A percentile compares a stretch with the other conserved stretches of the same genome.
phyloP scores from a whole-genome alignment of 495 filamentous ascomycete species.

The Aspergillus sclerotiicarbonarius region DNA sequence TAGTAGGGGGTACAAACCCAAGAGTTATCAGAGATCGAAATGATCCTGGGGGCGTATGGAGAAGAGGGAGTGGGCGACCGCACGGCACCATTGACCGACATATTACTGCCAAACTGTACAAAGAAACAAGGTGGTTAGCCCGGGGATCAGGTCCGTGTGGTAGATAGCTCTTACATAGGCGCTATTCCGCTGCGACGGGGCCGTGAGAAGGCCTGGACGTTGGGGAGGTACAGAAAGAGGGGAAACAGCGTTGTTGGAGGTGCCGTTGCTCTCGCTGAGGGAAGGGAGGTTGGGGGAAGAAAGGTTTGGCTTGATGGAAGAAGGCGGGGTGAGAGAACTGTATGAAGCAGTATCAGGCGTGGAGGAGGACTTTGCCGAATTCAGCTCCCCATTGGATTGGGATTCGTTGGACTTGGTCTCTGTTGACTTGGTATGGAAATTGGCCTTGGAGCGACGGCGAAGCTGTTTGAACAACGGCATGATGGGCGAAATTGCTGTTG shows the following conservation, averaged over 20 bases:
- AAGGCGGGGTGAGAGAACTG: constrained; percentile 57
- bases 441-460: constrained; percentile 68
- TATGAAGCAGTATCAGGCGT: constrained; percentile 59
- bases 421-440: constrained; percentile 56
- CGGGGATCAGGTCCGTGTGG: not conserved
- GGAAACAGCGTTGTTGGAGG: constrained; percentile 36
- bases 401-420: constrained; percentile 49
- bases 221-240: constrained; percentile 37
- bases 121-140: constrained; percentile 7
- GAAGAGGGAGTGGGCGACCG: constrained; percentile 60
- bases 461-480: constrained; percentile 76
- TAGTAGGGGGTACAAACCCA: constrained; percentile 57
- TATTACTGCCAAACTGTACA: constrained; percentile 34
- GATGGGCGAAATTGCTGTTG: constrained; percentile 5
- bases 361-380: constrained; percentile 59
- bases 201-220: constrained; percentile 40
- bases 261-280: constrained; percentile 43
- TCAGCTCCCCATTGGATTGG: constrained; percentile 47
- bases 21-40: constrained; percentile 73
- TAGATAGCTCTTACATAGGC: constrained; percentile 39
- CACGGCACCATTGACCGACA: constrained; percentile 53
- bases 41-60: constrained; percentile 72
- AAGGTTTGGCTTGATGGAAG: constrained; percentile 55
- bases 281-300: constrained; percentile 55
- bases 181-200: constrained; percentile 50